A percentile compares a stretch with the other conserved stretches of the same genome.
phyloP scores from a whole-genome alignment of 202 grass and related monocot species.

The Schoenoplectus tabernaemontani region DNA sequence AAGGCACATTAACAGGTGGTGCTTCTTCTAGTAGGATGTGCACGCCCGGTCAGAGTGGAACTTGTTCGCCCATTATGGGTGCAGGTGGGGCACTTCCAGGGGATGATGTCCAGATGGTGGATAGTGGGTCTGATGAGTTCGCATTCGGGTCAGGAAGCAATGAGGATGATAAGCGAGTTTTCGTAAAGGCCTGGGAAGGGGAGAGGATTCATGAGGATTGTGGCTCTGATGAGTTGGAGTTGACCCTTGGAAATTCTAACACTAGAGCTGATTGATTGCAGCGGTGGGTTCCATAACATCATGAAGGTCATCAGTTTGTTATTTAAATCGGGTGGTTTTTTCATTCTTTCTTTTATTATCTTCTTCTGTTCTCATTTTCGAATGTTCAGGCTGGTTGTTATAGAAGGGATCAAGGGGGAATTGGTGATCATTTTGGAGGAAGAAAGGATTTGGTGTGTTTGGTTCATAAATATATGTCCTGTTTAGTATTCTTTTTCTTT shows the following conservation, averaged over 20 bases:
- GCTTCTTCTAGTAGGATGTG: slow-evolving; percentile 32
- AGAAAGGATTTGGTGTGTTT: slow-evolving; percentile 32
- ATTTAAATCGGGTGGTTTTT: slow-evolving; percentile 21
- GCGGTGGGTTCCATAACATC: background rate
- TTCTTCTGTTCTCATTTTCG: slow-evolving; percentile 17
- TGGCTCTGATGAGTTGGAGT: slow-evolving; percentile 46
- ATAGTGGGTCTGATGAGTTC: slow-evolving; percentile 29
- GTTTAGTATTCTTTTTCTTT: slow-evolving; percentile 29
- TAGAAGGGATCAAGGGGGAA: slow-evolving; percentile 43
- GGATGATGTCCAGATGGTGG: slow-evolving; percentile 23
- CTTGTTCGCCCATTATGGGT: slow-evolving; percentile 32
- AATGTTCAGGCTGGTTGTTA: slow-evolving; percentile 39
- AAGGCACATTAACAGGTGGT: slow-evolving; percentile 26
- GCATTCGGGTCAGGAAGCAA: slow-evolving; percentile 29
- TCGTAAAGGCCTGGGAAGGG: slow-evolving; percentile 50
- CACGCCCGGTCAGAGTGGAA: slow-evolving; percentile 34
- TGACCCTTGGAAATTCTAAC: slow-evolving; percentile 55
- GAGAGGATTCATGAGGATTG: slow-evolving; percentile 38
- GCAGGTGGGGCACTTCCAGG: background rate
- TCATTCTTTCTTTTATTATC: slow-evolving; percentile 4
- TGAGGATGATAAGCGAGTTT: slow-evolving; percentile 16
- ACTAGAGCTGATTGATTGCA: slow-evolving; percentile 28
- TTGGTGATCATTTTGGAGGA: slow-evolving; percentile 23
- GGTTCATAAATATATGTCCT: slow-evolving; percentile 24
- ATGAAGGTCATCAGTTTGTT: slow-evolving; percentile 20